These are phyloP conservation scores for Penicillium canescens DNA, from an alignment of 495 filamentous ascomycete genomes.

Conservation along the genomic window DNA sequence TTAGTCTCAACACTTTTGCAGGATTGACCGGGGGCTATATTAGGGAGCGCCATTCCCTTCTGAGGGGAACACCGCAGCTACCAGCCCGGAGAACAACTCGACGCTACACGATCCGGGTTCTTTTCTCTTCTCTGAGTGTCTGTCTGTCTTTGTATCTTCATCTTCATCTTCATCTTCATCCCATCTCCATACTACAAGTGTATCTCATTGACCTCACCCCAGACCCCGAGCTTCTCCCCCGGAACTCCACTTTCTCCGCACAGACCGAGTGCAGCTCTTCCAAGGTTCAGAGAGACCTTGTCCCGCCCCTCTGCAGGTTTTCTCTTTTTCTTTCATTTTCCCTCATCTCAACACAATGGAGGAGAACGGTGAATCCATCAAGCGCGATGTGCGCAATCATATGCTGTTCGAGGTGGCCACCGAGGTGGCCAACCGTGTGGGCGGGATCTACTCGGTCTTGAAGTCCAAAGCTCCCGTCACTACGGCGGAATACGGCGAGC, in stretches of 20 bases:
- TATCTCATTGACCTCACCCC: neutral
- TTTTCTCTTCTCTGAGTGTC: too few species aligned
- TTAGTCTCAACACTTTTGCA: too few species aligned
- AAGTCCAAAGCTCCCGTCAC: constrained; percentile 99
- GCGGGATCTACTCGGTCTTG: constrained; percentile 97
- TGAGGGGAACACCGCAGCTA: too few species aligned
- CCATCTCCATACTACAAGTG: neutral
- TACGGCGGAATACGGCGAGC: constrained; percentile 96
- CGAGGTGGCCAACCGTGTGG: constrained; percentile 96
- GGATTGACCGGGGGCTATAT: too few species aligned
- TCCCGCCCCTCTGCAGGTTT: constrained; percentile 8
- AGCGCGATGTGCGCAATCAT: constrained; percentile 74
- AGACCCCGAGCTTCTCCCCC: neutral
- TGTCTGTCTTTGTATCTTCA: too few species aligned
- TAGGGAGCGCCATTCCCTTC: too few species aligned
- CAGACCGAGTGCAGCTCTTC: constrained; percentile 29
- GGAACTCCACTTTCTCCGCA: constrained; percentile 24
- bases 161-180: neutral
- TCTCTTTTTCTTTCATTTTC: constrained; percentile 8
- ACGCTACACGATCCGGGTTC: too few species aligned
- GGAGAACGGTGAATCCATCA: constrained; percentile 40
- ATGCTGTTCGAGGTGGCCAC: constrained; percentile 94
- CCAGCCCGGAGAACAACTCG: too few species aligned
- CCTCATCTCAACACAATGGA: constrained; percentile 27
- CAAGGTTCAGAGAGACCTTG: constrained; percentile 1